phyloP scores from a whole-genome alignment of 2,329 filamentous ascomycete species.

The Arthrobotrys sphaeroides region DNA sequence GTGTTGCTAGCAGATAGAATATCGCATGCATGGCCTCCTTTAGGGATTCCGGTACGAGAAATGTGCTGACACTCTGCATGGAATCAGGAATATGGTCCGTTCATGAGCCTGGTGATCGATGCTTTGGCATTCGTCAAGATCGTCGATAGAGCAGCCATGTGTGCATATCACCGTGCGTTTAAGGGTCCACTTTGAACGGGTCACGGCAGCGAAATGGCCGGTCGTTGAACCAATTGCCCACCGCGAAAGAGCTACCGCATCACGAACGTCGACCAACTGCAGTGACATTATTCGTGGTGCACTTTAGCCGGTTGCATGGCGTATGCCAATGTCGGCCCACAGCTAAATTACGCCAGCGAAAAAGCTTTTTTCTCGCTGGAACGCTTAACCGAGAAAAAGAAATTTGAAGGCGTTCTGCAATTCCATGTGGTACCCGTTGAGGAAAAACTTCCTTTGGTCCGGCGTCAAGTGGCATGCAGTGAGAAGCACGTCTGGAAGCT shows the following conservation, averaged over 20 bases:
- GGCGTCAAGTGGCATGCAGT: constrained; percentile 31
- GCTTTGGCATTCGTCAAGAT: constrained; percentile 42
- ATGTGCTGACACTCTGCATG: constrained; percentile 35
- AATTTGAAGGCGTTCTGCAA: constrained; percentile 21
- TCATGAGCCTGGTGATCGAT: constrained; percentile 23
- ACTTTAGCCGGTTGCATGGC: constrained; percentile 51
- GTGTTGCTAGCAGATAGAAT: not conserved
- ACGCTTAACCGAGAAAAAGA: constrained; percentile 52
- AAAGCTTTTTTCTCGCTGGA: constrained; percentile 47
- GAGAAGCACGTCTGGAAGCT: constrained; percentile 24
- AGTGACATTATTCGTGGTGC: constrained; percentile 17
- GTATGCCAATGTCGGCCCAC: constrained; percentile 50
- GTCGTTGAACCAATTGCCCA: not conserved
- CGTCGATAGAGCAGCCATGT: constrained; percentile 40
- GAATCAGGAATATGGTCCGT: not conserved
- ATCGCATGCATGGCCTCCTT: constrained; percentile 12
- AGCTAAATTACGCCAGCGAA: constrained; percentile 52
- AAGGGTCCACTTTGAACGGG: constrained; percentile 26
- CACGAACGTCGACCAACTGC: not conserved
- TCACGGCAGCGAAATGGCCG: constrained; percentile 10
- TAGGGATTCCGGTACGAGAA: constrained; percentile 16
- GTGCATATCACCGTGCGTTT: constrained; percentile 16
- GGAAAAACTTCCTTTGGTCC: constrained; percentile 47
- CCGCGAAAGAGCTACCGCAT: not conserved
- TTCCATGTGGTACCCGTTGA: constrained; percentile 10